Evolutionary conservation across 2,329 filamentous ascomycete species (phyloP).

Genomic region (Akanthomyces dipterigenus): DNA sequence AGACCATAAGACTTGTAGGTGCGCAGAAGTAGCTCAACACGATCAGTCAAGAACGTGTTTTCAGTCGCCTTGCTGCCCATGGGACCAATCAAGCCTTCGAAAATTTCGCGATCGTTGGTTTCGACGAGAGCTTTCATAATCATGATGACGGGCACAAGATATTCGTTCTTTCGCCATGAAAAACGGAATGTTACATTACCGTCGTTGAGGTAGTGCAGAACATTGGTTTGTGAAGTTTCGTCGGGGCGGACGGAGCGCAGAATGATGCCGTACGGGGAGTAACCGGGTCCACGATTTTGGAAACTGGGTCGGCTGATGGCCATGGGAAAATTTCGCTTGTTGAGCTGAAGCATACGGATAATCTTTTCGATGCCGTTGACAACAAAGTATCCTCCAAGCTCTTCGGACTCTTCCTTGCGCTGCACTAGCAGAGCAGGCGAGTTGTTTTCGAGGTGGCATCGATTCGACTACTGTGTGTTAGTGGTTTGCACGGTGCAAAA

Average conservation of each 20-base stretch:
- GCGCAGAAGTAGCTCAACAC: conserved; percentile 82
- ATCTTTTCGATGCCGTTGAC: conserved; percentile 98
- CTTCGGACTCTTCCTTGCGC: conserved; percentile 90
- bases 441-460: conserved; percentile 83
- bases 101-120: conserved; percentile 94
- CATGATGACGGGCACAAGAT: conserved; percentile 94
- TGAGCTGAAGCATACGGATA: conserved; percentile 84
- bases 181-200: conserved; percentile 96
- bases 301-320: conserved; percentile 90
- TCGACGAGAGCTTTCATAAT: conserved; percentile 90
- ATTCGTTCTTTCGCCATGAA: conserved; percentile 96
- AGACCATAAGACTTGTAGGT: conserved; percentile 89
- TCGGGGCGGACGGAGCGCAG: conserved; percentile 91
- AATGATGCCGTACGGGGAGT: conserved; percentile 85
- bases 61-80: conserved; percentile 68
- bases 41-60: conserved; percentile 91
- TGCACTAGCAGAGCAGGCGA: conserved; percentile 76
- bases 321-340: conserved; percentile 89
- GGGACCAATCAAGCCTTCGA: conserved; percentile 81
- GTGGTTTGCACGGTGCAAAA: neutral
- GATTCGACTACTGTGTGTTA: conserved; percentile 58
- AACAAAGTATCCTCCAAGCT: conserved; percentile 93
- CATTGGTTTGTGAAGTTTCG: conserved; percentile 95
- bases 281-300: conserved; percentile 75
- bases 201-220: conserved; percentile 90